Conservation (phyloP, 2,329 filamentous ascomycete genomes). For the Furcasterigmium furcatum region DNA sequence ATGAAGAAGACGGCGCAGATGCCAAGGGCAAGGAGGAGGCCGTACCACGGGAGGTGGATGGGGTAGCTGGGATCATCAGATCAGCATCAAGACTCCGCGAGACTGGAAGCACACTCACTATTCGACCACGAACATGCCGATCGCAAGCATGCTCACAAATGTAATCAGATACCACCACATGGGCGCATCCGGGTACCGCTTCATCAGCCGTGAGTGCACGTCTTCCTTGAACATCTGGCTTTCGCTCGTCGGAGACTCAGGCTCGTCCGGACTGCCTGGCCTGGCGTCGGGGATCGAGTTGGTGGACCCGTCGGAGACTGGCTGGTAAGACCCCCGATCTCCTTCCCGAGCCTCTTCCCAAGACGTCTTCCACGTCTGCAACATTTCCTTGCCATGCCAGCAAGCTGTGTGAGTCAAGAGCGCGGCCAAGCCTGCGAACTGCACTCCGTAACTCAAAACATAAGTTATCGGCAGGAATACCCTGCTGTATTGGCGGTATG, state of each 20-base stretch:
- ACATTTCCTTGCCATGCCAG: slow-evolving; percentile 83
- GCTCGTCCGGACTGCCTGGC: not conserved
- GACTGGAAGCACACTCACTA: slow-evolving; percentile 53
- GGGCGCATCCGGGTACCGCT: slow-evolving; percentile 76
- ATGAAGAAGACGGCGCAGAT: slow-evolving; percentile 84
- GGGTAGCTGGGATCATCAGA: slow-evolving; percentile 58
- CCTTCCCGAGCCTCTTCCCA: slow-evolving; percentile 58
- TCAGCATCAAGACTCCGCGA: not conserved
- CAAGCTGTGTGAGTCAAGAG: slow-evolving; percentile 77
- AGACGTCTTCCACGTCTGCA: slow-evolving; percentile 70
- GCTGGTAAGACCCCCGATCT: slow-evolving; percentile 48
- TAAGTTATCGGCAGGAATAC: slow-evolving; percentile 87
- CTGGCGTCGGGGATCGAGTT: slow-evolving; percentile 13
- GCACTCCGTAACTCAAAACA: slow-evolving; percentile 80
- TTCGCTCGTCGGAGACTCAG: not conserved
- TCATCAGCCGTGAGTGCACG: slow-evolving; percentile 82
- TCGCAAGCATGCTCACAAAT: slow-evolving; percentile 70
- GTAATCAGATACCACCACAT: slow-evolving; percentile 78
- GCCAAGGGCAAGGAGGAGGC: slow-evolving; percentile 71
- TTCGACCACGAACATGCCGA: slow-evolving; percentile 82
- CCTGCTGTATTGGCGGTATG: slow-evolving; percentile 77
- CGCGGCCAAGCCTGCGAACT: slow-evolving; percentile 79
- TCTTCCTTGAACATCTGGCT: slow-evolving; percentile 67
- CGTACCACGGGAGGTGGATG: slow-evolving; percentile 83
- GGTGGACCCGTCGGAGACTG: slow-evolving; percentile 18